phyloP scores from a whole-genome alignment of 164 flowering plant species.

The Nelumbo lutea region DNA sequence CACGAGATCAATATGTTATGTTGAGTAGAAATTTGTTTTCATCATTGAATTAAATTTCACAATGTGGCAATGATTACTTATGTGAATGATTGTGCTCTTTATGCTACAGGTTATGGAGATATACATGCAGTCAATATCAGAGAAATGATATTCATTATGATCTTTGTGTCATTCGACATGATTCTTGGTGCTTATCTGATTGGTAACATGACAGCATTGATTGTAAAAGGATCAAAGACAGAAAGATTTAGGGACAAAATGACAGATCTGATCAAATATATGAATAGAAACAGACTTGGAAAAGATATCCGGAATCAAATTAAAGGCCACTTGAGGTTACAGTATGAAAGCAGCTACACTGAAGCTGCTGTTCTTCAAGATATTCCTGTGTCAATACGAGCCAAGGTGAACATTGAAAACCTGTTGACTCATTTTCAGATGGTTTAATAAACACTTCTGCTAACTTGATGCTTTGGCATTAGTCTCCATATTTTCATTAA shows the following conservation, averaged over 20 bases:
- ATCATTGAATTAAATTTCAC: background rate
- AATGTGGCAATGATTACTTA: background rate
- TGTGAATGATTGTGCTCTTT: slow-evolving; percentile 3
- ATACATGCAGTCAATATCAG: slow-evolving; percentile 77
- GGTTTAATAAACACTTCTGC: background rate
- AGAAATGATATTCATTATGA: slow-evolving; percentile 84
- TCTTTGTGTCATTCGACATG: slow-evolving; percentile 80
- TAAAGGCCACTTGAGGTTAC: slow-evolving; percentile 62
- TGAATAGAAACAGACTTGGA: slow-evolving; percentile 66
- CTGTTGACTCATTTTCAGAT: background rate
- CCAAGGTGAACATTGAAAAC: slow-evolving; percentile 39
- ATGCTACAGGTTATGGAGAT: slow-evolving; percentile 70
- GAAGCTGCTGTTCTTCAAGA: slow-evolving; percentile 71
- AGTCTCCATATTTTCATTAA: no score
- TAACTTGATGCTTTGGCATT: background rate
- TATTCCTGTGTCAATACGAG: slow-evolving; percentile 66
- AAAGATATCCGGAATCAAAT: slow-evolving; percentile 50
- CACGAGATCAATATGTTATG: no score
- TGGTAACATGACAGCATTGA: slow-evolving; percentile 85
- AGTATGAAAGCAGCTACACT: slow-evolving; percentile 65
- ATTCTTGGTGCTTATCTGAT: slow-evolving; percentile 76
- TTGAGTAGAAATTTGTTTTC: background rate
- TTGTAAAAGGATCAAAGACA: slow-evolving; percentile 83
- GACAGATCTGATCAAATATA: slow-evolving; percentile 64
- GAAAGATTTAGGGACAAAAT: slow-evolving; percentile 74